Evolutionary conservation across 2,329 filamentous ascomycete genomes (phyloP).

Genomic region (Sporothrix protearum): DNA sequence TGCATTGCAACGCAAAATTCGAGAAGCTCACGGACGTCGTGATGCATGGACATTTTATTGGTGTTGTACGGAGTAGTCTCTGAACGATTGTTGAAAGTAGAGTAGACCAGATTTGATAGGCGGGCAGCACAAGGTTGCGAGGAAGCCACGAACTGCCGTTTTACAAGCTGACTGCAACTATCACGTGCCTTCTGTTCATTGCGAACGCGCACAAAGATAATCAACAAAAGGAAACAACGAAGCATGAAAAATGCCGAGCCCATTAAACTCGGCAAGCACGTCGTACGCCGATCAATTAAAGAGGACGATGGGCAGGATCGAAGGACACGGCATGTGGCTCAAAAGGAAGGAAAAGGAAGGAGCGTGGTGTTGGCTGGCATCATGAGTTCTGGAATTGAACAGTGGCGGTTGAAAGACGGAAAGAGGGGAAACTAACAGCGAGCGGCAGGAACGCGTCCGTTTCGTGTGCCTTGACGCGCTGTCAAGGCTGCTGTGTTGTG

Average conservation of each 20-base stretch:
- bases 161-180: background rate
- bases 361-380: background rate
- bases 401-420: background rate
- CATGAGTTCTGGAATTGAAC: background rate
- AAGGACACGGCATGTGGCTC: background rate
- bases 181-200: background rate
- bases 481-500: constrained; percentile 21
- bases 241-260: background rate
- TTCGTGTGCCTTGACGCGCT: constrained; percentile 28
- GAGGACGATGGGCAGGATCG: background rate
- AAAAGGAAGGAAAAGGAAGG: constrained; percentile 6
- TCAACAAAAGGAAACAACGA: background rate
- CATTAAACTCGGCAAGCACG: constrained; percentile 6
- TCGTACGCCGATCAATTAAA: background rate
- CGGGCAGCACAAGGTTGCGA: background rate
- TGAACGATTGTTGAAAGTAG: constrained; percentile 13
- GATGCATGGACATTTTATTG: constrained; percentile 10
- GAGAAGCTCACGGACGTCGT: constrained; percentile 10
- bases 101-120: background rate
- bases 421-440: constrained; percentile 9
- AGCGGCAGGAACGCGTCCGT: constrained; percentile 27
- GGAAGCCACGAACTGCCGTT: background rate
- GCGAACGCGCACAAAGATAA: background rate
- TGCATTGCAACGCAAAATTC: background rate
- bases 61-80: background rate